Evolutionary conservation across 129 eudicot species (phyloP).

Genomic region (Pseudognaphalium luteoalbum): DNA sequence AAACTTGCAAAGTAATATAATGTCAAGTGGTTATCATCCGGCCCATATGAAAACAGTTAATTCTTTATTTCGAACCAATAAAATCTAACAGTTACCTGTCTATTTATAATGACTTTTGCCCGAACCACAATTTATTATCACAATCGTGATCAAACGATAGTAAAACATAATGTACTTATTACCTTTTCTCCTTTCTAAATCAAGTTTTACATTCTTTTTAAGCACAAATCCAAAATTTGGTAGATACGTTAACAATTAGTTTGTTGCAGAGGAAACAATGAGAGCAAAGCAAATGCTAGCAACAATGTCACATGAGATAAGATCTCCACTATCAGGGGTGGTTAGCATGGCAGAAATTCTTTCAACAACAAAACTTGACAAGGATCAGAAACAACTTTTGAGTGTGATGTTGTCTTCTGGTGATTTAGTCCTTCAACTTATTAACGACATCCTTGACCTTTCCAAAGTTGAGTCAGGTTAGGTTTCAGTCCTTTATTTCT

Average conservation of each 20-base stretch:
- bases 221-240: not conserved
- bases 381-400: conserved; percentile 70
- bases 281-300: conserved; percentile 97
- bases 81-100: not conserved
- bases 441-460: conserved; percentile 92
- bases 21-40: not conserved
- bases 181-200: too few relatives aligned
- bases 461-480: conserved; percentile 97
- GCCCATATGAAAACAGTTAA: not conserved
- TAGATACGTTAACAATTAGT: not conserved
- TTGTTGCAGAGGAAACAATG: conserved; percentile 93
- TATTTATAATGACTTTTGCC: not conserved
- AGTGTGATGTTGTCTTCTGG: conserved; percentile 92
- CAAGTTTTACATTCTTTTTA: not conserved
- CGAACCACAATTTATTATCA: too few relatives aligned
- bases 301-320: conserved; percentile 97
- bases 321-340: conserved; percentile 92
- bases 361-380: conserved; percentile 76
- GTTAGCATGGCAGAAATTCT: conserved; percentile 91
- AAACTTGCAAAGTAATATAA: not conserved
- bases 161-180: too few relatives aligned
- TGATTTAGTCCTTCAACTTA: conserved; percentile 84
- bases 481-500: conserved; percentile 19
- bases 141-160: not conserved
- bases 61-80: not conserved